Conservation (phyloP, 2,329 filamentous ascomycete genomes). For the Orbilia ellipsospora region DNA sequence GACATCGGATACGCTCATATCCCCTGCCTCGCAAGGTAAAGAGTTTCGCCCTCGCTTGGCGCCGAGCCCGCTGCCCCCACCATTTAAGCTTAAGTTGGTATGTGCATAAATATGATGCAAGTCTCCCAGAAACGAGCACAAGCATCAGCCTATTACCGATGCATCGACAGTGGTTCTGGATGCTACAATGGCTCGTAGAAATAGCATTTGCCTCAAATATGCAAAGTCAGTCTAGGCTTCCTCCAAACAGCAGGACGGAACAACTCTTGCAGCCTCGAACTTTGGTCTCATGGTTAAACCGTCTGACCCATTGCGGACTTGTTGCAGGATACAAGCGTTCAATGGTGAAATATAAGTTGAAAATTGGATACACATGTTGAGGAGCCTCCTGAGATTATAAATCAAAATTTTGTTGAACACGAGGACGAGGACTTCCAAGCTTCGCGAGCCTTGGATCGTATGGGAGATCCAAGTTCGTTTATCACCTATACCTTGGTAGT, state of each 20-base stretch:
- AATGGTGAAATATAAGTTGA: constrained; percentile 11
- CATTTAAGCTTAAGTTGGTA: constrained; percentile 35
- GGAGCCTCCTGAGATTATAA: constrained; percentile 21
- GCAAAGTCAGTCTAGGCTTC: constrained; percentile 19
- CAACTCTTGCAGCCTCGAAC: constrained; percentile 5
- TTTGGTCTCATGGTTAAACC: constrained; percentile 36
- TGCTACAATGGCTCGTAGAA: constrained; percentile 3
- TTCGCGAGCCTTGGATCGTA: background rate
- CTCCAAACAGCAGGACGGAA: constrained; percentile 5
- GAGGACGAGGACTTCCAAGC: background rate
- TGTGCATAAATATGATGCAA: constrained; percentile 6
- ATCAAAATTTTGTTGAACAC: constrained; percentile 18
- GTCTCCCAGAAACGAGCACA: background rate
- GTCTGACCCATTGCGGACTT: constrained; percentile 24
- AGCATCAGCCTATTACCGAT: constrained; percentile 24
- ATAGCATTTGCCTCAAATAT: background rate
- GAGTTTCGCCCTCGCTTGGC: constrained; percentile 29
- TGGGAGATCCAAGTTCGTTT: background rate
- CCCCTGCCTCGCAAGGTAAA: background rate
- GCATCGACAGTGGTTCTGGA: background rate
- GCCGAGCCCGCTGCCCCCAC: constrained; percentile 33
- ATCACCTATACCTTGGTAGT: constrained; percentile 27
- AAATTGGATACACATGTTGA: background rate
- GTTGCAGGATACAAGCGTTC: constrained; percentile 25
- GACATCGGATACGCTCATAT: background rate